These are phyloP conservation scores for Penicillium sp. DNA, from an alignment of 2,329 filamentous ascomycete genomes.

Conservation along the genomic window DNA sequence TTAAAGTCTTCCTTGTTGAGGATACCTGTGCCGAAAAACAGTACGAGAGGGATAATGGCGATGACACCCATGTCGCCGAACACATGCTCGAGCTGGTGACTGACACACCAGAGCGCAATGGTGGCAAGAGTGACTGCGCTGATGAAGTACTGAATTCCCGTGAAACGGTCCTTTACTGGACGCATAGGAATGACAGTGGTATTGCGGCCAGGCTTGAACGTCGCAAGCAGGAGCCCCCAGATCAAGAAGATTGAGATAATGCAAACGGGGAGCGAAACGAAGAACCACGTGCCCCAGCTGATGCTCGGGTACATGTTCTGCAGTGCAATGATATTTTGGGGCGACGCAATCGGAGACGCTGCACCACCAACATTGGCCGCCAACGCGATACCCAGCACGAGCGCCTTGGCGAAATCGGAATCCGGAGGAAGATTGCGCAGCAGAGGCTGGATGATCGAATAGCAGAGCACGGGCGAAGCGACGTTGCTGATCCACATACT, in stretches of 20 bases:
- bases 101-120: conserved; percentile 88
- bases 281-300: conserved; percentile 96
- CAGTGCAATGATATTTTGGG: conserved; percentile 94
- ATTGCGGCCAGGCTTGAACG: conserved; percentile 80
- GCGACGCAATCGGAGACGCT: conserved; percentile 93
- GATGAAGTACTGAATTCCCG: conserved; percentile 90
- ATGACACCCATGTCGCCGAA: conserved; percentile 99
- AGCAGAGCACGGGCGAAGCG: conserved; percentile 92
- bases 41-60: conserved; percentile 88
- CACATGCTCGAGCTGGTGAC: conserved; percentile 78
- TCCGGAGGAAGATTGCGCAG: conserved; percentile 87
- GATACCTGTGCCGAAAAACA: conserved; percentile 96
- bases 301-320: conserved; percentile 92
- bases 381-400: conserved; percentile 92
- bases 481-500: conserved; percentile 99
- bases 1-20: conserved; percentile 99
- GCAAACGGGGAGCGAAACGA: conserved; percentile 89
- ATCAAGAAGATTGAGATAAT: conserved; percentile 83
- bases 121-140: conserved; percentile 76
- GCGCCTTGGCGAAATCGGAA: conserved; percentile 89
- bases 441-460: conserved; percentile 96
- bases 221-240: conserved; percentile 79
- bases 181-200: conserved; percentile 91
- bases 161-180: conserved; percentile 82
- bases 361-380: conserved; percentile 95